Percentiles rank a stretch among this genome's conserved stretches.
These are phyloP conservation scores for Zopfochytrium polystomum DNA, from an alignment of 371 early-diverging fungal genomes.

Conservation along the genomic window DNA sequence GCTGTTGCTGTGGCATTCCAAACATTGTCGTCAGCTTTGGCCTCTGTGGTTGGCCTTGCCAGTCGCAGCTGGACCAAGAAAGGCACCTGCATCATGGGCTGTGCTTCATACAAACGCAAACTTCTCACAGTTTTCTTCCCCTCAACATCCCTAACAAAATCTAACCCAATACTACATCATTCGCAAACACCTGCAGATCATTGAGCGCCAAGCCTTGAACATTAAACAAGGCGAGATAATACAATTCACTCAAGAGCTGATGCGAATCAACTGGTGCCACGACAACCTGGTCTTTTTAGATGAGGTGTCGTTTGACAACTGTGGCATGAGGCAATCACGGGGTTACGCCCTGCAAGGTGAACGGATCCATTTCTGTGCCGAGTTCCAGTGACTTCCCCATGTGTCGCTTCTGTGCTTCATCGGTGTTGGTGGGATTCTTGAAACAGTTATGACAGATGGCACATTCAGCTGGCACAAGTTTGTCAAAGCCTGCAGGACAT, in stretches of 20 bases:
- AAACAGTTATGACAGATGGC: slow-evolving; percentile 9
- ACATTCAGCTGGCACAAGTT: slow-evolving; percentile 10
- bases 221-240: slow-evolving; percentile 2
- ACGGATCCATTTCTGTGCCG: background rate
- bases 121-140: too few species aligned
- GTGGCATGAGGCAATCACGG: background rate
- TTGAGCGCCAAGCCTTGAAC: slow-evolving; percentile 6
- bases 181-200: too few species aligned
- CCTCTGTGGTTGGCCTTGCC: too few species aligned
- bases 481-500: background rate
- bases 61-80: too few species aligned
- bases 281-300: slow-evolving; percentile 15
- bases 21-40: too few species aligned
- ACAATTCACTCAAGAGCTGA: slow-evolving; percentile 7
- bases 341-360: slow-evolving; percentile 8
- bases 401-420: slow-evolving; percentile 12
- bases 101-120: too few species aligned
- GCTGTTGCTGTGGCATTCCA: too few species aligned
- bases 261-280: background rate
- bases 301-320: slow-evolving; percentile 23
- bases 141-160: too few species aligned
- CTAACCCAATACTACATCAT: too few species aligned
- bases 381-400: slow-evolving; percentile 4
- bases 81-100: too few species aligned
- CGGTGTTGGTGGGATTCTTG: slow-evolving; percentile 8